A percentile compares a stretch with the other conserved stretches of the same genome.
Conservation (phyloP, 2,329 filamentous ascomycete genomes). For the Fusarium denticulatum region DNA sequence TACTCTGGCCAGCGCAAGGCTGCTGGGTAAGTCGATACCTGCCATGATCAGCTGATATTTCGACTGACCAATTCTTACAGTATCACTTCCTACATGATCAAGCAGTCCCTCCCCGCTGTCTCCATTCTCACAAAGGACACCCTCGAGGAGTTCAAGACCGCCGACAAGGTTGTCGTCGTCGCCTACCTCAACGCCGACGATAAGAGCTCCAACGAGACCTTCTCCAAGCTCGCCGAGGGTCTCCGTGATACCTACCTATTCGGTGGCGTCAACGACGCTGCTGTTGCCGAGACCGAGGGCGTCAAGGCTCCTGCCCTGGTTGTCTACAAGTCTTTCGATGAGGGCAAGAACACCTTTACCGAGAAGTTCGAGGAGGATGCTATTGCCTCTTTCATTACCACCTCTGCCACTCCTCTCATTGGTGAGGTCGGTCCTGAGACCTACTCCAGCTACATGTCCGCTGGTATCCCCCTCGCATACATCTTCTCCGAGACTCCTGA, state of each 20-base stretch:
- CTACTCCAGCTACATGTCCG: slow-evolving; percentile 92
- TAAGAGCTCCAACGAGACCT: slow-evolving; percentile 89
- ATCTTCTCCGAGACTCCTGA: slow-evolving; percentile 95
- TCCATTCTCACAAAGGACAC: slow-evolving; percentile 83
- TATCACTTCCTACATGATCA: slow-evolving; percentile 91
- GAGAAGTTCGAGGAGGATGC: slow-evolving; percentile 82
- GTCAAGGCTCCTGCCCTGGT: slow-evolving; percentile 88
- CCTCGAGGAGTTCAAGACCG: slow-evolving; percentile 94
- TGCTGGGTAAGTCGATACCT: slow-evolving; percentile 65
- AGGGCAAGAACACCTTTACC: slow-evolving; percentile 87
- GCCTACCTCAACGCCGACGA: slow-evolving; percentile 84
- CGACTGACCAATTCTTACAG: slow-evolving; percentile 49
- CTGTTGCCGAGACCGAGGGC: slow-evolving; percentile 87
- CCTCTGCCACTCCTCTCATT: slow-evolving; percentile 85
- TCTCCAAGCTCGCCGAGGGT: slow-evolving; percentile 75
- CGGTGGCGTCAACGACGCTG: slow-evolving; percentile 84
- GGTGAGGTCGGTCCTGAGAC: slow-evolving; percentile 98
- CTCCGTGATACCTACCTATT: slow-evolving; percentile 94
- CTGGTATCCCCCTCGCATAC: slow-evolving; percentile 93
- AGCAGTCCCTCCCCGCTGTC: slow-evolving; percentile 94
- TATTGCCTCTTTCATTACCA: slow-evolving; percentile 86
- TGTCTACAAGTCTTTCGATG: slow-evolving; percentile 97
- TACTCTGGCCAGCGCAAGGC: slow-evolving; percentile 94
- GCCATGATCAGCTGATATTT: neutral
- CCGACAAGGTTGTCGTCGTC: slow-evolving; percentile 95